Percentiles rank a stretch among this genome's conserved stretches.
phyloP scores from a whole-genome alignment of 106 monocot species.

The Xerophyta viscosa region DNA sequence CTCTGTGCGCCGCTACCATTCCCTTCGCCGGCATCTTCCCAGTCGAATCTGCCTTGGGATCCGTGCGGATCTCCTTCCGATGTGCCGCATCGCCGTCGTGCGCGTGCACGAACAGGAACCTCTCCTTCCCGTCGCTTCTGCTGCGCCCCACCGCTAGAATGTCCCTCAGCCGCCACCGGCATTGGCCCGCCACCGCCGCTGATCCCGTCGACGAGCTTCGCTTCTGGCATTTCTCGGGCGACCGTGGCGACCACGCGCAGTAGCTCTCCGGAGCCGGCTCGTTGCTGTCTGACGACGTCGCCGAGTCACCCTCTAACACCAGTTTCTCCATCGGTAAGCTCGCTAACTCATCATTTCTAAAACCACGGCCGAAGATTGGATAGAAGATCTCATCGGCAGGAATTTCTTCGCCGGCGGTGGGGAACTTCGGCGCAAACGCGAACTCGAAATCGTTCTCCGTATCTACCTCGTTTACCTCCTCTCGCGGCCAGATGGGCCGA shows the following conservation, averaged over 20 bases:
- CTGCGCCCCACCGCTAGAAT: background rate
- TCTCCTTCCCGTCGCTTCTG: slow-evolving; percentile 3
- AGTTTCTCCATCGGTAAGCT: too few species aligned
- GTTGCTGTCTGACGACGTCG: background rate
- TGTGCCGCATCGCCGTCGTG: too few species aligned
- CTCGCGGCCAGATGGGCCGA: too few species aligned
- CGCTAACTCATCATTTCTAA: too few species aligned
- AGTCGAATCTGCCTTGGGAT: too few species aligned
- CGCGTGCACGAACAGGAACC: too few species aligned
- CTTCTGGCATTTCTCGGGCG: slow-evolving; percentile 3
- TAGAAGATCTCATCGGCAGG: slow-evolving; percentile 3
- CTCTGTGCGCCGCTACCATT: too few species aligned
- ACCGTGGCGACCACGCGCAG: background rate
- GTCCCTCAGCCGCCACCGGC: slow-evolving; percentile 4
- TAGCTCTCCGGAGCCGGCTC: background rate
- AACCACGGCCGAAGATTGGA: background rate
- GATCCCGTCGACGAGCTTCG: slow-evolving; percentile 9
- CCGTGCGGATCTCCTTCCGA: too few species aligned
- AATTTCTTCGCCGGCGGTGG: background rate
- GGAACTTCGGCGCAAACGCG: too few species aligned
- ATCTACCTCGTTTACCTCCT: too few species aligned
- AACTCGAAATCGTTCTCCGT: too few species aligned
- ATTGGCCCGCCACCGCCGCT: background rate
- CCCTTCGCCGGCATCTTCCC: background rate
- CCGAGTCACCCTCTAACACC: background rate